Evolutionary conservation across 257 asterid genomes (phyloP).

Genomic region (Plantago major): DNA sequence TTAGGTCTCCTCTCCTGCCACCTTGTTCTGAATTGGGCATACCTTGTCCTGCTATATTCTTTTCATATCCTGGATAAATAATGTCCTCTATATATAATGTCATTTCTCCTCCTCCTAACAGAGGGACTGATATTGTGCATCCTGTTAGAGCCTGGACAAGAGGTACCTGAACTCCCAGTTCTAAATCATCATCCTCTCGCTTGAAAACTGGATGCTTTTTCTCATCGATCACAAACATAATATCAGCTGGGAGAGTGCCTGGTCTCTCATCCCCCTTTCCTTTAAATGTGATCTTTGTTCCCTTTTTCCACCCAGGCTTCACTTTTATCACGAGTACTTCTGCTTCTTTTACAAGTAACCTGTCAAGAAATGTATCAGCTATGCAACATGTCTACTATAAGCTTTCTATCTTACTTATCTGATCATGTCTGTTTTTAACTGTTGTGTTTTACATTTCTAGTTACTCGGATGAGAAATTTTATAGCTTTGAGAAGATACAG

Average conservation of each 20-base stretch:
- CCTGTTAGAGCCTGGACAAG: slow-evolving; percentile 85
- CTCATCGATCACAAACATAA: slow-evolving; percentile 69
- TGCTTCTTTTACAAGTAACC: slow-evolving; percentile 66
- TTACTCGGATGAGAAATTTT: too few relatives aligned
- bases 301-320: slow-evolving; percentile 90
- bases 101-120: slow-evolving; percentile 67
- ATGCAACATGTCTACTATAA: slow-evolving; percentile 41
- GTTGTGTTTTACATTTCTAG: too few relatives aligned
- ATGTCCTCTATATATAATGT: slow-evolving; percentile 51
- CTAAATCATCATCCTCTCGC: slow-evolving; percentile 69
- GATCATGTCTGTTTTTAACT: too few relatives aligned
- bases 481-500: too few relatives aligned
- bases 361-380: slow-evolving; percentile 21
- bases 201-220: slow-evolving; percentile 58
- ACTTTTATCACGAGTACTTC: slow-evolving; percentile 62
- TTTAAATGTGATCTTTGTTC: slow-evolving; percentile 89
- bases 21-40: slow-evolving; percentile 55
- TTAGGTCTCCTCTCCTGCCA: slow-evolving; percentile 66
- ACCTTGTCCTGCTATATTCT: slow-evolving; percentile 67
- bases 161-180: slow-evolving; percentile 79
- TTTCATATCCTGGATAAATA: slow-evolving; percentile 76
- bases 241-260: slow-evolving; percentile 77
- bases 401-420: too few relatives aligned
- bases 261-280: slow-evolving; percentile 90
- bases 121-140: slow-evolving; percentile 59